Conservation (phyloP, 192 early-diverging fungal genomes). For the Entomortierella parvispora region DNA sequence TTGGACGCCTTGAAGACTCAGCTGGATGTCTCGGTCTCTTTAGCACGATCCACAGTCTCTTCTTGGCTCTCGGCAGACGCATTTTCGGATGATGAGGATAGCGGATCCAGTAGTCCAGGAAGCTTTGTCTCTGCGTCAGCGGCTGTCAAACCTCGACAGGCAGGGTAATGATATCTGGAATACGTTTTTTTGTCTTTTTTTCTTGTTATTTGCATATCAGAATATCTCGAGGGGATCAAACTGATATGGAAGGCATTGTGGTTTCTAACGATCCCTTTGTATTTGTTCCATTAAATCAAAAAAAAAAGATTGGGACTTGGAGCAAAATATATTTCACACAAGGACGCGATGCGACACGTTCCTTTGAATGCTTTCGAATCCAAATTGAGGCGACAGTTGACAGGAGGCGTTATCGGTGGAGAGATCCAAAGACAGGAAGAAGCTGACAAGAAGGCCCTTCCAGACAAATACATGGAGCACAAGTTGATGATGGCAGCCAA, state of each 20-base stretch:
- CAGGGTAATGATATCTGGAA: slow-evolving; percentile 25
- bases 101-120: neutral
- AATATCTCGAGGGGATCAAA: too few species aligned
- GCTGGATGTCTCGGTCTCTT: slow-evolving; percentile 60
- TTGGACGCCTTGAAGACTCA: slow-evolving; percentile 60
- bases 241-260: too few species aligned
- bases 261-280: too few species aligned
- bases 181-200: neutral
- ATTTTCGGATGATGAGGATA: slow-evolving; percentile 51
- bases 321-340: slow-evolving; percentile 63
- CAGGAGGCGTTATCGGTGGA: slow-evolving; percentile 24
- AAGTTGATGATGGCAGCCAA: slow-evolving; percentile 49
- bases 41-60: slow-evolving; percentile 54
- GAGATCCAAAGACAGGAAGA: slow-evolving; percentile 24
- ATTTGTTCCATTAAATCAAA: slow-evolving; percentile 3
- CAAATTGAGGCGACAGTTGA: slow-evolving; percentile 54
- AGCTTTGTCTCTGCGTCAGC: slow-evolving; percentile 10
- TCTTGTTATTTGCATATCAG: too few species aligned
- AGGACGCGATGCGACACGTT: slow-evolving; percentile 58
- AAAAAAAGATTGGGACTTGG: slow-evolving; percentile 65
- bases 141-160: slow-evolving; percentile 29
- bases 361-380: slow-evolving; percentile 49
- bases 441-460: slow-evolving; percentile 34
- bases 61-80: slow-evolving; percentile 60
- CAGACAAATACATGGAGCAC: slow-evolving; percentile 54